Evolutionary conservation across 257 asterid species (phyloP).

Genomic region (Solanum ahanhuiri): DNA sequence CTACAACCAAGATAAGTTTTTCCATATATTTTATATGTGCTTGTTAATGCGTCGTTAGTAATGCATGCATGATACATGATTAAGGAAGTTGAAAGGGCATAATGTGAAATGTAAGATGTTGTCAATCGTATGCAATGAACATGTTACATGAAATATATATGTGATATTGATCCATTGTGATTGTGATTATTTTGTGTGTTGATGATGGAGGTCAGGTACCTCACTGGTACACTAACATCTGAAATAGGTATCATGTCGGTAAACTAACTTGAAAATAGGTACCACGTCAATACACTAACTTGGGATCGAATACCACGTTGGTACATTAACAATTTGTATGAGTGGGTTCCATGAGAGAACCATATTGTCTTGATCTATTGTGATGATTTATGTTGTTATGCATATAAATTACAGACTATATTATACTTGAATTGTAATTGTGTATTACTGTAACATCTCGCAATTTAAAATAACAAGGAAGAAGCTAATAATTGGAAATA

Average conservation of each 20-base stretch:
- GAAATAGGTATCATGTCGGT: too few species aligned
- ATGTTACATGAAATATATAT: background rate
- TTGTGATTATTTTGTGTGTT: too few species aligned
- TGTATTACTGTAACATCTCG: too few species aligned
- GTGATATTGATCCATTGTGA: too few species aligned
- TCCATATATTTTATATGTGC: background rate
- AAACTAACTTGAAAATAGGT: background rate
- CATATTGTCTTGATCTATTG: background rate
- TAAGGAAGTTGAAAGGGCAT: background rate
- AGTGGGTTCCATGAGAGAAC: background rate
- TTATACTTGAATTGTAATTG: background rate
- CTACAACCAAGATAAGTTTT: too few species aligned
- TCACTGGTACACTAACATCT: background rate
- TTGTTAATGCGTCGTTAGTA: too few species aligned
- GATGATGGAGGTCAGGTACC: background rate
- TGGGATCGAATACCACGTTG: accelerated
- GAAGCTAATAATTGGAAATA: too few species aligned
- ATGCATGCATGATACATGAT: background rate
- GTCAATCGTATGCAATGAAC: background rate
- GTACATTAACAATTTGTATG: background rate
- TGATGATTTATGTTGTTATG: too few species aligned
- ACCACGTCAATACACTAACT: background rate
- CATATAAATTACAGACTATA: too few species aligned
- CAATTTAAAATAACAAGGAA: too few species aligned
- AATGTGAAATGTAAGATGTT: background rate